These are phyloP conservation scores for Euphorbia tirucalli DNA, from an alignment of 345 rosid species.

Conservation along the genomic window DNA sequence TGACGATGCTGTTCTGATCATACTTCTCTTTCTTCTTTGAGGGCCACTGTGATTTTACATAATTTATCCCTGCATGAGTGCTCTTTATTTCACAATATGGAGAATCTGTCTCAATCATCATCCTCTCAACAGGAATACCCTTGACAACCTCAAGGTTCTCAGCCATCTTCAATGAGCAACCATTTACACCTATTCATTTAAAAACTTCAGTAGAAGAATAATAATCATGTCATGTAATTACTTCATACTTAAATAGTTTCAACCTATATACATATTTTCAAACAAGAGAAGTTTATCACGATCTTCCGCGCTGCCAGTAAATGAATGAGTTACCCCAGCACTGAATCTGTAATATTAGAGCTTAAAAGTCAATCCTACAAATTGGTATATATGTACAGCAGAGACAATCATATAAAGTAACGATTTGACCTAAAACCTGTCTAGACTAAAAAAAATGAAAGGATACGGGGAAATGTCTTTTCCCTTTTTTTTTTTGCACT, in stretches of 20 bases:
- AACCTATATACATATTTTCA: slow-evolving; percentile 70
- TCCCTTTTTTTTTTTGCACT: background rate
- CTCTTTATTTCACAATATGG: slow-evolving; percentile 93
- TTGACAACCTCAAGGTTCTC: slow-evolving; percentile 82
- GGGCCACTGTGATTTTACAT: slow-evolving; percentile 71
- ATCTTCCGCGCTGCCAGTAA: slow-evolving; percentile 76
- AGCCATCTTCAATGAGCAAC: slow-evolving; percentile 79
- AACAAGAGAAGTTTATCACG: slow-evolving; percentile 77
- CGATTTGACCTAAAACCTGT: background rate
- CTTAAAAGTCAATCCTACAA: slow-evolving; percentile 1
- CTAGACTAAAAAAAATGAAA: background rate
- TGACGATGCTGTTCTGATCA: slow-evolving; percentile 65
- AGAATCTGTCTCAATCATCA: slow-evolving; percentile 98
- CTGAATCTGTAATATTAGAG: slow-evolving; percentile 49
- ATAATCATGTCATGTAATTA: background rate
- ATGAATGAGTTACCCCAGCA: slow-evolving; percentile 89
- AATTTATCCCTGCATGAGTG: slow-evolving; percentile 73
- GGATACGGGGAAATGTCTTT: background rate
- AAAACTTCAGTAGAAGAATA: background rate
- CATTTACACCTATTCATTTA: slow-evolving; percentile 66
- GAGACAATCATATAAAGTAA: background rate
- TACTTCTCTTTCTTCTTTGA: slow-evolving; percentile 93
- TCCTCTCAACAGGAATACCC: slow-evolving; percentile 72
- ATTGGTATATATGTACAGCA: background rate
- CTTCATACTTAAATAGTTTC: slow-evolving; percentile 1